Conservation (phyloP, 192 early-diverging fungal genomes). For the Backusella mclennaniae region DNA sequence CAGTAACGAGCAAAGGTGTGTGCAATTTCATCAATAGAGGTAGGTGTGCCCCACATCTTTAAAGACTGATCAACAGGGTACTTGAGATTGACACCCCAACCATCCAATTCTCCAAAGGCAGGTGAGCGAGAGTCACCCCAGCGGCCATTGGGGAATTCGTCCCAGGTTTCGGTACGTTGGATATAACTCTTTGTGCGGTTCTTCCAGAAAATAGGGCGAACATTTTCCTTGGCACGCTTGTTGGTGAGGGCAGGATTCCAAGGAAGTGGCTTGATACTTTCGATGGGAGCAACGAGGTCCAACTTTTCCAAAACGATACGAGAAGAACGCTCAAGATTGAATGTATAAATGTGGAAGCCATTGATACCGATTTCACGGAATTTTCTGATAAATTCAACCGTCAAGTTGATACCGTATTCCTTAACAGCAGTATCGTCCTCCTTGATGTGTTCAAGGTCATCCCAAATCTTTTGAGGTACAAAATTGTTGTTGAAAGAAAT, state of each 20-base stretch:
- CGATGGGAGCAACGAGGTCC: constrained; percentile 69
- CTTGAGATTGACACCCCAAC: constrained; percentile 81
- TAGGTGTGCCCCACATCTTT: constrained; percentile 80
- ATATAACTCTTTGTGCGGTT: constrained; percentile 93
- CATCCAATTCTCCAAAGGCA: constrained; percentile 77
- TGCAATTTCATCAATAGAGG: constrained; percentile 63
- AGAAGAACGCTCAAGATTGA: constrained; percentile 86
- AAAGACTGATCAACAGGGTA: constrained; percentile 62
- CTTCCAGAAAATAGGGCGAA: constrained; percentile 98
- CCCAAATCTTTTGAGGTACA: constrained; percentile 85
- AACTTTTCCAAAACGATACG: constrained; percentile 87
- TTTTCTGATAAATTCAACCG: constrained; percentile 59
- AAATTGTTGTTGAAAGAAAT: constrained; percentile 81
- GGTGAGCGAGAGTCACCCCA: constrained; percentile 98
- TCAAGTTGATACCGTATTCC: constrained; percentile 89
- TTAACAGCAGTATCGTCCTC: constrained; percentile 98
- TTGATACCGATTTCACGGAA: constrained; percentile 54
- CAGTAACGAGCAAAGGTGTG: constrained; percentile 84
- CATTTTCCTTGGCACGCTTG: constrained; percentile 91
- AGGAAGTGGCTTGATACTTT: constrained; percentile 39
- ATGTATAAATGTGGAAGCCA: constrained; percentile 96
- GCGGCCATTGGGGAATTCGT: constrained; percentile 97
- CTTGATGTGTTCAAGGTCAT: constrained; percentile 93
- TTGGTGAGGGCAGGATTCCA: constrained; percentile 64
- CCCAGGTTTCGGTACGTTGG: constrained; percentile 88